Conservation (phyloP, 1,139 yeast species). For the Yamadazyma taylorii region DNA sequence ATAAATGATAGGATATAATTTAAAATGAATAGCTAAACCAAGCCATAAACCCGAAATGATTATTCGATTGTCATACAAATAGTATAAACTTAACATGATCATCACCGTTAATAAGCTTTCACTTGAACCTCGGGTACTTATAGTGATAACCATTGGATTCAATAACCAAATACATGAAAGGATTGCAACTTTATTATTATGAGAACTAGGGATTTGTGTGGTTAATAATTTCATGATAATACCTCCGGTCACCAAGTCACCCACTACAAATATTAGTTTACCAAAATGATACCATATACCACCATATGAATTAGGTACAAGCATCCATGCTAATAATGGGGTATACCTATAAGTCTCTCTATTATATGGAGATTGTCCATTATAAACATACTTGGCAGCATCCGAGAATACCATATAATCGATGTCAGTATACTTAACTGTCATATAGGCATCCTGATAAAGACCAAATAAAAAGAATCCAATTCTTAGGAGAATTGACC, state of each 20-base stretch:
- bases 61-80: slow-evolving; percentile 29
- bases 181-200: slow-evolving; percentile 29
- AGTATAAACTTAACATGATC: slow-evolving; percentile 60
- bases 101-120: slow-evolving; percentile 86
- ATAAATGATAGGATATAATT: slow-evolving; percentile 88
- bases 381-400: slow-evolving; percentile 72
- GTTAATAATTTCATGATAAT: slow-evolving; percentile 49
- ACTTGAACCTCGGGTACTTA: slow-evolving; percentile 90
- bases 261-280: slow-evolving; percentile 68
- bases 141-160: slow-evolving; percentile 94
- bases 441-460: slow-evolving; percentile 80
- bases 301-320: slow-evolving; percentile 61
- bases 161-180: slow-evolving; percentile 75
- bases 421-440: slow-evolving; percentile 86
- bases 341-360: slow-evolving; percentile 93
- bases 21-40: slow-evolving; percentile 86
- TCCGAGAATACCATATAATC: slow-evolving; percentile 93
- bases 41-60: slow-evolving; percentile 60
- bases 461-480: slow-evolving; percentile 79
- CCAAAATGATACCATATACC: slow-evolving; percentile 66
- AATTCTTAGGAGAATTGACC: slow-evolving; percentile 49
- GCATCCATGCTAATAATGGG: slow-evolving; percentile 81
- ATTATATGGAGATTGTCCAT: slow-evolving; percentile 68
- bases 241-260: slow-evolving; percentile 81
- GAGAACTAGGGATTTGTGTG: slow-evolving; percentile 22